Evolutionary conservation across 768 basidiomycete genomes (phyloP), one percentile per base, ranked within the genome.

Genomic region (Lactifluus piperatus): DNA sequence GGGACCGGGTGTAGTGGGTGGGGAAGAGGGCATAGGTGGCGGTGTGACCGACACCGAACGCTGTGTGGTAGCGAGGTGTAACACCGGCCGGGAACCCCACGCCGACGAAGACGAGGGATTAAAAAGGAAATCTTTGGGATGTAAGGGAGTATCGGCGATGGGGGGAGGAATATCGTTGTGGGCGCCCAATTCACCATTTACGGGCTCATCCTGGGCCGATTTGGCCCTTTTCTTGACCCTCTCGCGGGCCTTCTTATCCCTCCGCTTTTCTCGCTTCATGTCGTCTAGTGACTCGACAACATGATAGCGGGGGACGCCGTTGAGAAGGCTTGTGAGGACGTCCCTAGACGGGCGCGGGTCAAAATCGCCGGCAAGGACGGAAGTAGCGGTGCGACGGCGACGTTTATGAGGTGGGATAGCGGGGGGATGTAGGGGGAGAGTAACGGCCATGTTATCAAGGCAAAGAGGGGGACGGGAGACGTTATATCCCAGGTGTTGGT

Each of bases 21-120:
- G 85, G 6, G 86, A 85, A 3, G 80, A 82, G 14, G 77, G 76
- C 56, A 85, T 85, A 2, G 88, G 85, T 51, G 64, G 64, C 50
- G 88, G 86, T 13, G 87, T 88, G 52, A 88, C 80, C 24, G 88
- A 90, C 36, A 82, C 77, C 22, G 85, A 85, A 58, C 86, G 81
- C 67, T 85, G 83, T 68, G 79, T 77, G 4, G 80, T 80, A 51
- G 84, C 78, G 68, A 90, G 86, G 71, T 83, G 80, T 65, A 91
- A 86, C 4, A 81, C 79, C 0, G 88, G 88, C n/a, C 82, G 79
- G 16, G 80, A 79, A 37, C 79, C 79, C 84, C 85, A 88, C 74
- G 83, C 83, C 34, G 79, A 75, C 13, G 80, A 78, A 7, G 80
- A 71, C 26, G 64, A 10, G 5, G 50, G 7, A 18, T 58, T 14